phyloP scores from a whole-genome alignment of 2,329 filamentous ascomycete species.

The Colletotrichum coccodes region DNA sequence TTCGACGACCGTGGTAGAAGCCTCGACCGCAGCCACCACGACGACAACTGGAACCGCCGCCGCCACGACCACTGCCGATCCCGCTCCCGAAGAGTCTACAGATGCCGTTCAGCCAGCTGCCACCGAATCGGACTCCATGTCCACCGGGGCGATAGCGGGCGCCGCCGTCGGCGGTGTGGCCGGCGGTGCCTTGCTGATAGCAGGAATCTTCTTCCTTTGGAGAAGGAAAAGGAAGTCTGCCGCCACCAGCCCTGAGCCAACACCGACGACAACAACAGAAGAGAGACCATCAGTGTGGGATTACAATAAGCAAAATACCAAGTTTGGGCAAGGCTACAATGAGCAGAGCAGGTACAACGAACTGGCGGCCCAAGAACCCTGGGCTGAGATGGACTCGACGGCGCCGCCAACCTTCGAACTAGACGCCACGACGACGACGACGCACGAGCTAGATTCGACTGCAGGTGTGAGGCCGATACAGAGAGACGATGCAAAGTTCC shows the following conservation, averaged over 20 bases:
- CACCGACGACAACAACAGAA: background rate
- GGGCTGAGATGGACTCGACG: background rate
- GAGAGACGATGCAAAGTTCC: background rate
- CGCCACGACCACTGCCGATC: background rate
- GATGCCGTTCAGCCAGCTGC: background rate
- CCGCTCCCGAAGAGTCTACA: background rate
- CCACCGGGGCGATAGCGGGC: conserved; percentile 1
- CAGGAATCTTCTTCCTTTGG: conserved; percentile 1
- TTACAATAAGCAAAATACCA: background rate
- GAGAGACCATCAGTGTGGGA: background rate
- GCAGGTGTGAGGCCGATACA: background rate
- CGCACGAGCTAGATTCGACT: background rate
- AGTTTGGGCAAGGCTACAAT: background rate
- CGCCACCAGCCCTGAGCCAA: background rate
- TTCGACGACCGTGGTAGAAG: background rate
- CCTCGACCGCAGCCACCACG: background rate
- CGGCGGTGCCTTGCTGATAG: background rate
- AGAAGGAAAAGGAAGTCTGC: background rate
- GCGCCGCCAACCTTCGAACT: background rate
- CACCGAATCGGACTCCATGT: background rate
- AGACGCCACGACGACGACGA: background rate
- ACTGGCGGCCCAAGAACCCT: background rate
- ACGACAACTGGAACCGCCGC: background rate
- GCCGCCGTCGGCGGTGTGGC: conserved; percentile 2
- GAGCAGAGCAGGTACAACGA: background rate